phyloP scores from a whole-genome alignment of 495 filamentous ascomycete species.

The Penicillium steckii region DNA sequence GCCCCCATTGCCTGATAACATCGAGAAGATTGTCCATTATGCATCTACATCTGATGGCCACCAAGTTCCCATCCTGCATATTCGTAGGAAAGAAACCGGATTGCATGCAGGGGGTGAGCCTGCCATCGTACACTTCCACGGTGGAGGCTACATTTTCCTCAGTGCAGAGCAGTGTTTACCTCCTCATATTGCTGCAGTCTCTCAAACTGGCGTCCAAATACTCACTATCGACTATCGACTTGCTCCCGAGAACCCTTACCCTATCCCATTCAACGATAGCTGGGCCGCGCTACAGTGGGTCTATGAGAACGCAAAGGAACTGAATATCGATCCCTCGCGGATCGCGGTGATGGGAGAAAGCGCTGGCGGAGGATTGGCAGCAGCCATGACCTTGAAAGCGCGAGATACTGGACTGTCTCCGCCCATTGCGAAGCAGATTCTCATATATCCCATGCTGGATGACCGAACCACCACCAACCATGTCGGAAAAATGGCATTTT shows the following conservation, averaged over 20 bases:
- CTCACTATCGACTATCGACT: conserved; percentile 33
- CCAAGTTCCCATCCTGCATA: conserved; percentile 11
- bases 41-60: conserved; percentile 4
- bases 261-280: conserved; percentile 32
- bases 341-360: conserved; percentile 38
- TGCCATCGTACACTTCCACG: conserved; percentile 16
- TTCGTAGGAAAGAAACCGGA: neutral
- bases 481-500: conserved; percentile 12
- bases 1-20: conserved; percentile 5
- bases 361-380: conserved; percentile 56
- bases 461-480: conserved; percentile 22
- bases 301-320: conserved; percentile 28
- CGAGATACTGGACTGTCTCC: conserved; percentile 39
- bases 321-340: conserved; percentile 47
- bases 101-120: neutral
- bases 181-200: conserved; percentile 1
- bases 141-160: conserved; percentile 12
- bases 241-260: conserved; percentile 35
- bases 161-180: conserved; percentile 2
- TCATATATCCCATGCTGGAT: conserved; percentile 53
- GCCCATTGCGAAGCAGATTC: conserved; percentile 43
- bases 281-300: conserved; percentile 46
- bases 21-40: conserved; percentile 12
- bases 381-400: conserved; percentile 38
- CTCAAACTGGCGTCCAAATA: conserved; percentile 17